These are phyloP conservation scores for Raffaelea arxii DNA, from an alignment of 2,329 filamentous ascomycete species.

Conservation along the genomic window DNA sequence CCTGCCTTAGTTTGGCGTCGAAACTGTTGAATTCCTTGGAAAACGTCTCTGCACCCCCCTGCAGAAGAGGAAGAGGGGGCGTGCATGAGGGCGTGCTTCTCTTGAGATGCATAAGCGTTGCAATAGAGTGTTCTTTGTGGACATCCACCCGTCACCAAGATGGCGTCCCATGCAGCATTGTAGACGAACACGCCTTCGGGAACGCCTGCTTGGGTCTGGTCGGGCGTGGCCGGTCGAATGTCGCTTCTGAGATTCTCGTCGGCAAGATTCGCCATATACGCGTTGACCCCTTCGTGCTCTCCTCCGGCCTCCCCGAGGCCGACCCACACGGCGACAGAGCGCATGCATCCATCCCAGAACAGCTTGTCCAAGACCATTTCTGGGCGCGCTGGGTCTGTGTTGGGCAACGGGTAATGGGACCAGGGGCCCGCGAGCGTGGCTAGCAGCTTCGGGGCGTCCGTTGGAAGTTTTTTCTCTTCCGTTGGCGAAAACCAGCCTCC, in stretches of 20 bases:
- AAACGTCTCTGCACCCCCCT: conserved; percentile 31
- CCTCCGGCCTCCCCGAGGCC: conserved; percentile 26
- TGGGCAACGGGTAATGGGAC: conserved; percentile 7
- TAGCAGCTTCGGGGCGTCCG: neutral
- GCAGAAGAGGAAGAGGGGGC: neutral
- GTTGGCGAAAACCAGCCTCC: conserved; percentile 17
- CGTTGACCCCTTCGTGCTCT: conserved; percentile 28
- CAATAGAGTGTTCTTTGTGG: neutral
- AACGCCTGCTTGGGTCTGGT: conserved; percentile 40
- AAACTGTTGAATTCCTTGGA: conserved; percentile 29
- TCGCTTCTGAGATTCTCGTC: conserved; percentile 20
- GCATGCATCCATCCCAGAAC: conserved; percentile 18
- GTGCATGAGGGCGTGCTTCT: neutral
- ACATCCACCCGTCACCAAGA: conserved; percentile 23
- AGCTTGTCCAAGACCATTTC: conserved; percentile 16
- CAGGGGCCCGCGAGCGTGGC: conserved; percentile 2
- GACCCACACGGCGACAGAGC: conserved; percentile 35
- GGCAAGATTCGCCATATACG: conserved; percentile 37
- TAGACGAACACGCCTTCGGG: conserved; percentile 36
- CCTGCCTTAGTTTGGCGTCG: conserved; percentile 21
- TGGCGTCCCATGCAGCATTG: conserved; percentile 41
- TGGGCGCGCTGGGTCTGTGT: neutral
- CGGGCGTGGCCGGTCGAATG: conserved; percentile 36
- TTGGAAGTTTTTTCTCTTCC: neutral
- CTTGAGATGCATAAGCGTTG: neutral